Conservation (phyloP, 306 rosid genomes). For the Vicia villosa region DNA sequence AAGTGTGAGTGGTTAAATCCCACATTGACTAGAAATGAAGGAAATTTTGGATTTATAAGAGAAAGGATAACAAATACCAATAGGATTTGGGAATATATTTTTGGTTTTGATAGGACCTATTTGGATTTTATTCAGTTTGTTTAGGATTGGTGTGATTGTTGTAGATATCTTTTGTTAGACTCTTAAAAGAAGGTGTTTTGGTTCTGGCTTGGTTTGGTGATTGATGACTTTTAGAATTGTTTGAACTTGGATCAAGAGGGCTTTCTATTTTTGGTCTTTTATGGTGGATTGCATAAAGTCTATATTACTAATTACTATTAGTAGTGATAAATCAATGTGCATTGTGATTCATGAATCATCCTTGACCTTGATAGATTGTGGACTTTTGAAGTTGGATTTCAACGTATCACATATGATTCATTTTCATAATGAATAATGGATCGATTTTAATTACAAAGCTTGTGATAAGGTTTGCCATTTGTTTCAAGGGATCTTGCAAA, state of each 20-base stretch:
- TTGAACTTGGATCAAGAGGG: conserved; percentile 3
- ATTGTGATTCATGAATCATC: conserved; percentile 1
- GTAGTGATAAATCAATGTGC: background rate
- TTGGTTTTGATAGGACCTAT: conserved; percentile 9
- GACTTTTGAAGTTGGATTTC: conserved; percentile 14
- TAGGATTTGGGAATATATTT: background rate
- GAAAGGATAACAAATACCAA: no score
- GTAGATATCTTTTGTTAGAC: background rate
- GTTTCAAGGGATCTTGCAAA: background rate
- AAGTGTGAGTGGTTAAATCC: no score
- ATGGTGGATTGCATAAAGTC: background rate
- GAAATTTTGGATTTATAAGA: no score
- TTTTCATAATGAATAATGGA: background rate
- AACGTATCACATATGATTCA: background rate
- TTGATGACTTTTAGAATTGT: background rate
- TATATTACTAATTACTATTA: background rate
- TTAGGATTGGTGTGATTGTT: background rate
- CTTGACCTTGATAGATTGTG: conserved; percentile 12
- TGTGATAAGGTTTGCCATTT: background rate
- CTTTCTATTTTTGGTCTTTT: background rate
- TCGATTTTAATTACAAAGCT: background rate
- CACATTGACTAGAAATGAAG: no score
- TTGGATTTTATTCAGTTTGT: background rate
- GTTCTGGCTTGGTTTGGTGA: conserved; percentile 10
- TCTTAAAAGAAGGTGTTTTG: background rate